Conservation (phyloP, 306 rosid species). For the Mimosa pudica region DNA sequence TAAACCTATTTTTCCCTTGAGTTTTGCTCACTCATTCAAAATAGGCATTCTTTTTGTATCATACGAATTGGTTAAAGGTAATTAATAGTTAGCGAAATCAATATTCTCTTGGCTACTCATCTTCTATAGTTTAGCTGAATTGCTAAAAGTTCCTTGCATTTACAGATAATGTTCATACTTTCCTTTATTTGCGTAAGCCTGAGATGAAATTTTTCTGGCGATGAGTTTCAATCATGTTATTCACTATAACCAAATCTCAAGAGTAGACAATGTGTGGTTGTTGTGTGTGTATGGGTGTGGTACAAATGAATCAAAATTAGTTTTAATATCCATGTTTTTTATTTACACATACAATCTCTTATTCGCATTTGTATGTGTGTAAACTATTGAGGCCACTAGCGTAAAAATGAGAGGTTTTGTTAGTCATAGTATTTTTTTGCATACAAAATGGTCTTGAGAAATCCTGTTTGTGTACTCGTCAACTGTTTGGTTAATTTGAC, state of each 20-base stretch:
- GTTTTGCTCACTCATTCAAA: conserved; percentile 35
- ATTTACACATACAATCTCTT: too few relatives aligned
- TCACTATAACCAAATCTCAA: background rate
- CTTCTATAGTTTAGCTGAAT: conserved; percentile 9
- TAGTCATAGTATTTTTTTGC: too few relatives aligned
- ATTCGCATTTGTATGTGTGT: too few relatives aligned
- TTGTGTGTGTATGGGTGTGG: too few relatives aligned
- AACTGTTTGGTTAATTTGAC: too few relatives aligned
- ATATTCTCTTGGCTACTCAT: conserved; percentile 26
- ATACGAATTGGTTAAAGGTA: conserved; percentile 38
- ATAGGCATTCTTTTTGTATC: conserved; percentile 43
- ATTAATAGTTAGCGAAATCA: conserved; percentile 31
- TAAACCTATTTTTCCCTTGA: conserved; percentile 13
- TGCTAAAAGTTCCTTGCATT: conserved; percentile 19
- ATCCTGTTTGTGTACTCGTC: too few relatives aligned
- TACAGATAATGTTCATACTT: background rate
- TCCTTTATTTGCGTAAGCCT: conserved; percentile 27
- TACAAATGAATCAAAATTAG: too few relatives aligned
- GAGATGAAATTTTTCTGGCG: background rate
- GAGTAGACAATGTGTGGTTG: too few relatives aligned
- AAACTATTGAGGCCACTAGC: too few relatives aligned
- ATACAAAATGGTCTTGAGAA: too few relatives aligned
- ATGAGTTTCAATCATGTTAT: conserved; percentile 16
- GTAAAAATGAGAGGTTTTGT: too few relatives aligned
- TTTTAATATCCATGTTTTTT: too few relatives aligned